Evolutionary conservation across 2,329 filamentous ascomycete genomes (phyloP).

Genomic region (Dothistroma pini): DNA sequence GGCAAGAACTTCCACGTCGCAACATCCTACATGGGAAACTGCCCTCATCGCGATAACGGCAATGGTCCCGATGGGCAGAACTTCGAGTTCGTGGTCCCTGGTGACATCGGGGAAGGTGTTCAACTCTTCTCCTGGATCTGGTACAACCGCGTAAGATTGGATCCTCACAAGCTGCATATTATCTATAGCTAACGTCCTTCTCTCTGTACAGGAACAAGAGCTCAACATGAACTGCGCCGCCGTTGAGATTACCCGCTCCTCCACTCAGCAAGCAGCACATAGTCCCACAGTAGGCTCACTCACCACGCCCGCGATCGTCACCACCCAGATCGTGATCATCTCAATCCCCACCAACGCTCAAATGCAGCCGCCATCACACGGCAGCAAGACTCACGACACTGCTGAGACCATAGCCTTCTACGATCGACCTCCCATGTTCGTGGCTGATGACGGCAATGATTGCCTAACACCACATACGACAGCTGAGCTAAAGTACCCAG

Average conservation of each 20-base stretch:
- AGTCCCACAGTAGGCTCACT: neutral
- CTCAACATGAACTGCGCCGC: constrained; percentile 46
- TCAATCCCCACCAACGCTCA: neutral
- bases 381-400: neutral
- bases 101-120: constrained; percentile 40
- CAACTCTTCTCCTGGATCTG: constrained; percentile 48
- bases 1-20: constrained; percentile 46
- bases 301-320: neutral
- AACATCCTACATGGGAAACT: constrained; percentile 47
- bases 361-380: neutral
- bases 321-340: neutral
- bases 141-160: constrained; percentile 39
- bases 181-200: neutral
- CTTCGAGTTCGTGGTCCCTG: constrained; percentile 46
- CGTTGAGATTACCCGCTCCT: constrained; percentile 38
- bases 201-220: constrained; percentile 38
- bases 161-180: neutral
- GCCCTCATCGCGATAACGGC: constrained; percentile 42
- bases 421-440: constrained; percentile 41
- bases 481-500: constrained; percentile 43
- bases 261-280: neutral
- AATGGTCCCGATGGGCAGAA: constrained; percentile 39
- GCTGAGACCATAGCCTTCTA: constrained; percentile 33
- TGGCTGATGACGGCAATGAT: constrained; percentile 40
- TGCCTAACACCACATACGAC: constrained; percentile 37